Conservation (phyloP, 1,139 yeast species). For the Yamadazyma atmosphaerica region DNA sequence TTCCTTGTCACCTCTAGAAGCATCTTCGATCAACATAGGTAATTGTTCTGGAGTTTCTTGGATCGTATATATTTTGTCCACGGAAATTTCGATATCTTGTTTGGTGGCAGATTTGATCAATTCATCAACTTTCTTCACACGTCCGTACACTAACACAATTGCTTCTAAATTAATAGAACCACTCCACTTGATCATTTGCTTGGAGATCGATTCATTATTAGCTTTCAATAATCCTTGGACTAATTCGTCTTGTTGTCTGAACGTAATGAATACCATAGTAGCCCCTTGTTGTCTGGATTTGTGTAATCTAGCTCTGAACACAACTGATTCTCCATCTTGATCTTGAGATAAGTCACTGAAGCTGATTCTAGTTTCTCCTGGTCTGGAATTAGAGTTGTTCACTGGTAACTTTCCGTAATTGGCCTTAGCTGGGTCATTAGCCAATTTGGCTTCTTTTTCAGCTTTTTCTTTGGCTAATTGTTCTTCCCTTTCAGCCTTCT, state of each 20-base stretch:
- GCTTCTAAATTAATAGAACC: constrained; percentile 84
- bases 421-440: constrained; percentile 80
- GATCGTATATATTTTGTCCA: constrained; percentile 71
- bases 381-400: constrained; percentile 72
- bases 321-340: constrained; percentile 76
- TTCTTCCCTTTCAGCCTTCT: constrained; percentile 91
- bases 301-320: constrained; percentile 92
- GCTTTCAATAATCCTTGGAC: constrained; percentile 84
- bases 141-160: constrained; percentile 88
- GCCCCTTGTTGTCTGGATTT: constrained; percentile 95
- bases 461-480: constrained; percentile 85
- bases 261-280: constrained; percentile 84
- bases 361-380: constrained; percentile 58
- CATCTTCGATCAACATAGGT: constrained; percentile 95
- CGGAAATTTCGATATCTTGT: constrained; percentile 84
- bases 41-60: constrained; percentile 89
- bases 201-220: constrained; percentile 62
- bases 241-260: constrained; percentile 84
- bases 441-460: constrained; percentile 69
- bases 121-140: constrained; percentile 80
- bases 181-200: constrained; percentile 97
- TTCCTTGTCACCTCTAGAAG: constrained; percentile 90
- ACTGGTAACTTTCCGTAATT: constrained; percentile 90
- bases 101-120: constrained; percentile 87
- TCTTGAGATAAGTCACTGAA: constrained; percentile 57